Base-by-base conservation (phyloP, 257 asterid species). In the Henckelia pumila region DNA sequence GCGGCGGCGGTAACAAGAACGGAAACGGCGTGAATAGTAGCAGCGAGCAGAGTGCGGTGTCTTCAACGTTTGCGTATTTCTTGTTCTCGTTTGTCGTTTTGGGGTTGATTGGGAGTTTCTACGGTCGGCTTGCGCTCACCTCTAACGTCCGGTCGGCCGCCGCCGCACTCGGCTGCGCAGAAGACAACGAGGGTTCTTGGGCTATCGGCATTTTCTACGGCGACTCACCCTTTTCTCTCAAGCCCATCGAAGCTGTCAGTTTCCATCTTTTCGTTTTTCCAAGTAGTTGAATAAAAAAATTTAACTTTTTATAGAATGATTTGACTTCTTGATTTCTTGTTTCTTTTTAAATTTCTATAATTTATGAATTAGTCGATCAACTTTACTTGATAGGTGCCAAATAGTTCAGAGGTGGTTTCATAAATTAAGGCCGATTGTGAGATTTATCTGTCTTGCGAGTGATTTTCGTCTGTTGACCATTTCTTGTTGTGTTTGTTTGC, bases 171-270 rank as follows among this genome's bases (percentile, higher is more conserved):
- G 99, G 97, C 0, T 94, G 97, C 61, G 75, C 66, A 21, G 89
- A 87, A 44, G 99, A 94, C 77, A 83, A 77, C 70, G 99, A 91
- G 75, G 99, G 99, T 22, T 94, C 97, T 0, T 94, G 99, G 99
- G 79, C 97, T 37, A 49, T 94, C 55, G 99, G 99, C 47, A 81
- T 91, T 75, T 91, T 78, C 83, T 84, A 85, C 59, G 99, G 99
- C 8, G 89, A 94, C 63, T 91, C 96, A 11, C 99, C 99, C 20
- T 88, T 94, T 66, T 73, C 89, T 40, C 99, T 94, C 70, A 87
- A 82, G 72, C 98, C 99, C 77, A 84, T 94, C 71, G 99, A 94
- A 87, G 85, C 76, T 77, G 99, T 94, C 75, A 64, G 89, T 28
- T 63, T 22, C 13, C 17, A 4, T 40, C 6, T n/a, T 62, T 19